phyloP scores from a whole-genome alignment of 2,329 filamentous ascomycete genomes.

The Ophiostoma quercus region DNA sequence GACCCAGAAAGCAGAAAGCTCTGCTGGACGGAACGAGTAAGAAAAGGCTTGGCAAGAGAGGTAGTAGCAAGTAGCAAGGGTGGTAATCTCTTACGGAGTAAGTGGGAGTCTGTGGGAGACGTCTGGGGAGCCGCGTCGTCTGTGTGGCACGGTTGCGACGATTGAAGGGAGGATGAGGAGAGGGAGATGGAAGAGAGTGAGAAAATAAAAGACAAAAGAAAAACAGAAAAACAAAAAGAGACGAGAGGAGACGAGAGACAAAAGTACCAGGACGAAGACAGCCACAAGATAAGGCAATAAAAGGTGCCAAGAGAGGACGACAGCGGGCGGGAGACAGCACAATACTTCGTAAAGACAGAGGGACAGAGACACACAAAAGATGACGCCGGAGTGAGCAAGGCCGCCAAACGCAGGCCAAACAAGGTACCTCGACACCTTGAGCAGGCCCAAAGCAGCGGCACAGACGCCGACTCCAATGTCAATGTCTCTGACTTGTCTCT shows the following conservation, averaged over 20 bases:
- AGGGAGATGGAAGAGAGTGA: background rate
- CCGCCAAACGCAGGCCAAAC: slow-evolving; percentile 7
- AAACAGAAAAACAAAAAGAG: slow-evolving; percentile 12
- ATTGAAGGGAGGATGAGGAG: background rate
- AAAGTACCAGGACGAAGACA: background rate
- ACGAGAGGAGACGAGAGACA: background rate
- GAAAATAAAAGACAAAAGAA: background rate
- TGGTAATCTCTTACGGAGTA: background rate
- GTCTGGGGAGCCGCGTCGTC: slow-evolving; percentile 6
- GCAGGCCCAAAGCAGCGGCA: slow-evolving; percentile 11
- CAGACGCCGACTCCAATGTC: slow-evolving; percentile 7
- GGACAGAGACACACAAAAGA: background rate
- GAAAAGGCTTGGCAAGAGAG: slow-evolving; percentile 10
- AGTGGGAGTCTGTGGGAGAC: background rate
- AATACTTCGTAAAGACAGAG: background rate
- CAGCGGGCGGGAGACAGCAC: slow-evolving; percentile 11
- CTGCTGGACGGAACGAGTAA: background rate
- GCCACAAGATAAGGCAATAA: slow-evolving; percentile 22
- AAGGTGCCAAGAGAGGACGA: slow-evolving; percentile 14
- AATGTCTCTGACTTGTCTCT: background rate
- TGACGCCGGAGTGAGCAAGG: background rate
- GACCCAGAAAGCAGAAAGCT: slow-evolving; percentile 16
- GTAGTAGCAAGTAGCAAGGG: slow-evolving; percentile 14
- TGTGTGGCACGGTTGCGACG: slow-evolving; percentile 11
- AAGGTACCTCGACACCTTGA: slow-evolving; percentile 1